Percentiles rank a stretch among this genome's conserved stretches.
These are phyloP conservation scores for Stemphylium lycopersici DNA, from an alignment of 2,329 filamentous ascomycete species.

Conservation along the genomic window DNA sequence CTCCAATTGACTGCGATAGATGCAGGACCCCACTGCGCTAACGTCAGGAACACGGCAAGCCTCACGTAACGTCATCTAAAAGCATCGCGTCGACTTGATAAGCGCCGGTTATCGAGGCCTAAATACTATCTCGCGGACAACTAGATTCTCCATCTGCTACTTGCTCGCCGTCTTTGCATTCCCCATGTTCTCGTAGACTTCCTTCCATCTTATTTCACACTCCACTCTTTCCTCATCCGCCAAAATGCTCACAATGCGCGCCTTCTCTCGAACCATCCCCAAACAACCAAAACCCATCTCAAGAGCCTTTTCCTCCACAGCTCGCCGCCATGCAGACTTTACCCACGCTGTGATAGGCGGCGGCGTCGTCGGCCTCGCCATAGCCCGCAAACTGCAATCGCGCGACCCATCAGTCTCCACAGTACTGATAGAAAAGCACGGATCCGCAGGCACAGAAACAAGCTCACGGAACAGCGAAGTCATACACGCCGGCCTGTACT, in stretches of 20 bases:
- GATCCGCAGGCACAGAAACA: constrained; percentile 79
- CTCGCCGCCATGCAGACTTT: constrained; percentile 60
- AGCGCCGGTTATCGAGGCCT: constrained; percentile 2
- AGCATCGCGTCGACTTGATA: constrained; percentile 1
- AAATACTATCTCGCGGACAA: background rate
- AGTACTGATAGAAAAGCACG: constrained; percentile 81
- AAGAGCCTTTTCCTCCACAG: constrained; percentile 35
- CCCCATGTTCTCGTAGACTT: background rate
- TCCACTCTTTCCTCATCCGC: background rate
- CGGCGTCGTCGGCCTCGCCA: constrained; percentile 79
- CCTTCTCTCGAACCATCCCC: constrained; percentile 3
- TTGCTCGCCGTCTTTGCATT: background rate
- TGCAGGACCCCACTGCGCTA: constrained; percentile 5
- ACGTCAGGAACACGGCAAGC: constrained; percentile 10
- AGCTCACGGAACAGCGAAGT: constrained; percentile 93
- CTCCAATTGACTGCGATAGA: background rate
- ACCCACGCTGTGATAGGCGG: constrained; percentile 72
- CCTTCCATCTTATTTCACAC: background rate
- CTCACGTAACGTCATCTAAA: constrained; percentile 11
- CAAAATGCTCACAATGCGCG: constrained; percentile 22
- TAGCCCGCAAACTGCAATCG: constrained; percentile 73
- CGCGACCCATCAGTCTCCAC: constrained; percentile 66
- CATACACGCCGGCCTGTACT: constrained; percentile 95
- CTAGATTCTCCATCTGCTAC: background rate
- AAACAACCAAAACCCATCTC: background rate